Evolutionary conservation across 768 basidiomycete genomes (phyloP).

Genomic region (Dentipellis sp.): DNA sequence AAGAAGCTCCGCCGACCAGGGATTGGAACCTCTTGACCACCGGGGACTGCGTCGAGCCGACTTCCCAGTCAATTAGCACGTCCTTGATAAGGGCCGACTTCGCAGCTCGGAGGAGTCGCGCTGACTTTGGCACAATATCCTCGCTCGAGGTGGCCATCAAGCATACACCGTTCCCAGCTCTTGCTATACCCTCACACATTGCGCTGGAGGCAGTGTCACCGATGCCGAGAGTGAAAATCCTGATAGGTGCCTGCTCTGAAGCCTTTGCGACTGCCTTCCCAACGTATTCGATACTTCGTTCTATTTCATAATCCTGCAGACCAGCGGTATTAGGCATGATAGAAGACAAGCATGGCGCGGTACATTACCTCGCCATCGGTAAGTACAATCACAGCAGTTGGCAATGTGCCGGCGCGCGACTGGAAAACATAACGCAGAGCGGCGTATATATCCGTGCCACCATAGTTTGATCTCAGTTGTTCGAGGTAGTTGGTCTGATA

Average conservation of each 20-base stretch:
- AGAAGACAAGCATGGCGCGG: neutral
- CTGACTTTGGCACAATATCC: conserved; percentile 39
- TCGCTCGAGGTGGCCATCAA: conserved; percentile 38
- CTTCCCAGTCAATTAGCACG: conserved; percentile 41
- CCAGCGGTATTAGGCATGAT: neutral
- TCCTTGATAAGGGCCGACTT: conserved; percentile 35
- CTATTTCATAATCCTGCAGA: neutral
- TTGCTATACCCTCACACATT: conserved; percentile 43
- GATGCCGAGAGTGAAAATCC: conserved; percentile 52
- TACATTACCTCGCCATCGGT: conserved; percentile 43
- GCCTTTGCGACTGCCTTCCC: conserved; percentile 21
- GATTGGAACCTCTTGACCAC: too few relatives aligned
- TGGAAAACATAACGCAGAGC: conserved; percentile 34
- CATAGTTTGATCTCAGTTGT: conserved; percentile 31
- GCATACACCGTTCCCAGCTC: conserved; percentile 40
- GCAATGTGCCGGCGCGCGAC: conserved; percentile 23
- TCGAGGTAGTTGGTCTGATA: conserved; percentile 30
- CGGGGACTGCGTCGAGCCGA: neutral
- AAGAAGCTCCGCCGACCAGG: too few relatives aligned
- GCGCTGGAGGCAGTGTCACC: conserved; percentile 40
- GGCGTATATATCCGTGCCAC: conserved; percentile 40
- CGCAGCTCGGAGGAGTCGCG: conserved; percentile 41
- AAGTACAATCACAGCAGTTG: conserved; percentile 45
- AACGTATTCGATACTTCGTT: neutral
- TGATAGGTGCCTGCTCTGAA: conserved; percentile 24